Percentiles rank a stretch among this genome's conserved stretches.
phyloP scores from a whole-genome alignment of 768 basidiomycete species.

The Termitomyces sp. region DNA sequence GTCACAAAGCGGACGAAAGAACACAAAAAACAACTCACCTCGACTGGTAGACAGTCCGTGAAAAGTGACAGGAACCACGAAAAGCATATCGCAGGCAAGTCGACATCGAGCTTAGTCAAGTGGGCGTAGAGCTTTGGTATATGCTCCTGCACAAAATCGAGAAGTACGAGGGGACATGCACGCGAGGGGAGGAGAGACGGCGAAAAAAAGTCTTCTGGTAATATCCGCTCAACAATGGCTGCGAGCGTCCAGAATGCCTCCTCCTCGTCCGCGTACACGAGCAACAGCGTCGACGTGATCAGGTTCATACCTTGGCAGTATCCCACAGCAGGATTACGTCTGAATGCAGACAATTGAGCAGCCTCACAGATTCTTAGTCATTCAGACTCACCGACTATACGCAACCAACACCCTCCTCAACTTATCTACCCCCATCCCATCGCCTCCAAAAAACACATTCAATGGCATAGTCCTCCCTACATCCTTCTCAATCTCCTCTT shows the following conservation, averaged over 20 bases:
- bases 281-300: constrained; percentile 87
- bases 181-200: constrained; percentile 88
- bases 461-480: constrained; percentile 88
- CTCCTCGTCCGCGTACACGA: constrained; percentile 93
- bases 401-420: constrained; percentile 84
- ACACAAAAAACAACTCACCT: constrained; percentile 43
- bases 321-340: constrained; percentile 88
- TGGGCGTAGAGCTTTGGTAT: constrained; percentile 74
- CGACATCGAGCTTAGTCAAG: constrained; percentile 75
- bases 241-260: constrained; percentile 95
- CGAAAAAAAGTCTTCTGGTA: constrained; percentile 93
- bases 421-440: constrained; percentile 92
- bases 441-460: constrained; percentile 96
- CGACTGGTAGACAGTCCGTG: constrained; percentile 92
- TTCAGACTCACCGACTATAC: constrained; percentile 73
- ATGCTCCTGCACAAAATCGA: constrained; percentile 78
- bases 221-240: constrained; percentile 81
- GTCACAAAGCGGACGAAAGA: background rate
- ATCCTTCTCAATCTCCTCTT: constrained; percentile 93
- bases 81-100: constrained; percentile 93
- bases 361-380: background rate
- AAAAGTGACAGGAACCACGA: constrained; percentile 98
- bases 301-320: constrained; percentile 97
- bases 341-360: constrained; percentile 2
- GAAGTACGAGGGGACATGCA: constrained; percentile 86